Evolutionary conservation across 345 rosid species (phyloP).

Genomic region (Aegle marmelos): DNA sequence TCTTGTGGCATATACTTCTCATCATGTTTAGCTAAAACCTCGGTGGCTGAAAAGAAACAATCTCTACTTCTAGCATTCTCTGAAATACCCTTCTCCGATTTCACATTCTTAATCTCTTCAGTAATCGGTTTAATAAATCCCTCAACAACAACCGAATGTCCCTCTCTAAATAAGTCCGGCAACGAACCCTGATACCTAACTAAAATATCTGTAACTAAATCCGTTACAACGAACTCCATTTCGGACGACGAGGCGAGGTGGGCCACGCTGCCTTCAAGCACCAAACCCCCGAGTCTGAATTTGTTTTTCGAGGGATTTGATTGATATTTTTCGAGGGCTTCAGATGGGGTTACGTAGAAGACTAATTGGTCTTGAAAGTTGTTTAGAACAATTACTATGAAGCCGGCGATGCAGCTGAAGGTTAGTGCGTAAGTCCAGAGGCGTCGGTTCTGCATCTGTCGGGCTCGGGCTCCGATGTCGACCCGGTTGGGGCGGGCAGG

Average conservation of each 20-base stretch:
- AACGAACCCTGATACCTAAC: constrained; percentile 77
- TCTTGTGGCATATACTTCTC: constrained; percentile 98
- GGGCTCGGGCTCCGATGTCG: constrained; percentile 81
- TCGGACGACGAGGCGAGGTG: constrained; percentile 69
- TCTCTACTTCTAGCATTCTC: constrained; percentile 67
- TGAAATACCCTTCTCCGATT: constrained; percentile 45
- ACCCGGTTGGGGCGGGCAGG: constrained; percentile 58
- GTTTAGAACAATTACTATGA: constrained; percentile 76
- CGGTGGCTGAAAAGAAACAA: constrained; percentile 71
- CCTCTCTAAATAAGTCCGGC: constrained; percentile 91
- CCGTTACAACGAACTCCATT: constrained; percentile 89
- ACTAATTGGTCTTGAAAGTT: constrained; percentile 88
- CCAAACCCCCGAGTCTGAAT: constrained; percentile 84
- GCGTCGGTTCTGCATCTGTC: constrained; percentile 90
- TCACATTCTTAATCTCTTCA: constrained; percentile 56
- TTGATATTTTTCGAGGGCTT: constrained; percentile 75
- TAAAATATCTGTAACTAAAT: constrained; percentile 76
- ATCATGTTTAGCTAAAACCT: constrained; percentile 95
- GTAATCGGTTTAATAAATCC: constrained; percentile 79
- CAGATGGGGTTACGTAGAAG: constrained; percentile 81
- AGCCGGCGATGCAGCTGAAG: constrained; percentile 86
- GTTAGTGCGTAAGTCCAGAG: constrained; percentile 87
- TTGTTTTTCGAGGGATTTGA: constrained; percentile 61
- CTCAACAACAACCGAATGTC: constrained; percentile 92
- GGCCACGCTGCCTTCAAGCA: constrained; percentile 88